phyloP scores from a whole-genome alignment of 2,329 filamentous ascomycete genomes.

The Monosporascus sp. region DNA sequence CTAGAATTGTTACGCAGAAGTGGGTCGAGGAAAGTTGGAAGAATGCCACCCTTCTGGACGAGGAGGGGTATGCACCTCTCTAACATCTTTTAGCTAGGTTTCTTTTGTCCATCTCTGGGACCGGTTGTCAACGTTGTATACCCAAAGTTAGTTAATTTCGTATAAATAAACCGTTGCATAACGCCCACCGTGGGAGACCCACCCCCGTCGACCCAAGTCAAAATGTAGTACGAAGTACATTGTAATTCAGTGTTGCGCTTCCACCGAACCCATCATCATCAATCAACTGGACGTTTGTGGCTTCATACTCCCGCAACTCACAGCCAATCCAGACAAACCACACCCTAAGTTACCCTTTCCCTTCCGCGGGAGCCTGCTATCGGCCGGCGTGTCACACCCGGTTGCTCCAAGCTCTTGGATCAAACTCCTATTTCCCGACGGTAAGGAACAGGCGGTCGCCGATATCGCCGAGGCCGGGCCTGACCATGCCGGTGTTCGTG shows the following conservation, averaged over 20 bases:
- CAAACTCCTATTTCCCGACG: conserved; percentile 63
- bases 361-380: not conserved
- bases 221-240: no score
- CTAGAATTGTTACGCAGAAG: conserved; percentile 60
- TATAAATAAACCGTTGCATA: not conserved
- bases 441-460: conserved; percentile 88
- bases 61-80: conserved; percentile 53
- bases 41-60: conserved; percentile 72
- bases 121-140: not conserved
- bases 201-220: no score
- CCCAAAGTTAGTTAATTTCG: not conserved
- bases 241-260: no score
- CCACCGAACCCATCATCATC: no score
- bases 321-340: not conserved
- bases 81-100: conserved; percentile 1
- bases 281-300: no score
- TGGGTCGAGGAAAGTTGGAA: conserved; percentile 83
- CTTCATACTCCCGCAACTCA: not conserved
- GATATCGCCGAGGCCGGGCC: conserved; percentile 83
- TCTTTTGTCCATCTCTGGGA: not conserved
- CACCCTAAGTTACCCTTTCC: not conserved
- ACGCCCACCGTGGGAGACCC: no score
- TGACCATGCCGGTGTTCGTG: conserved; percentile 80
- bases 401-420: not conserved
- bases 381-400: not conserved